Conservation (phyloP, 345 rosid genomes). For the Salix caprea region DNA sequence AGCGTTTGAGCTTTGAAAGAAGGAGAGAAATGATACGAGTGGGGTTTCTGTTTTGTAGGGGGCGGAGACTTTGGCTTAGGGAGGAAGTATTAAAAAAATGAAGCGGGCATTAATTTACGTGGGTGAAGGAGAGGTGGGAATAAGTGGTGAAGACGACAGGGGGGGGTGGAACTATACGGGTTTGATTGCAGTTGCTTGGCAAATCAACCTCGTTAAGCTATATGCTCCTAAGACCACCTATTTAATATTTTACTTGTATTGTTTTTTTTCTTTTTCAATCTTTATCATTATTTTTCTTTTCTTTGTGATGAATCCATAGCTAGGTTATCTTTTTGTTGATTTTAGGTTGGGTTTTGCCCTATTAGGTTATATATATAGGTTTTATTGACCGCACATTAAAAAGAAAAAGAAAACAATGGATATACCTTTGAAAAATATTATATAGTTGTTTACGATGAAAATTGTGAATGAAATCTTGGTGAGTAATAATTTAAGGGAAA, state of each 20-base stretch:
- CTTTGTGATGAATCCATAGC: neutral
- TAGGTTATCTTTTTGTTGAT: neutral
- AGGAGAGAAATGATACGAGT: neutral
- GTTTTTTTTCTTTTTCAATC: no score
- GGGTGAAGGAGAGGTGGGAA: slow-evolving; percentile 8
- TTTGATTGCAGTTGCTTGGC: slow-evolving; percentile 12
- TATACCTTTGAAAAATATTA: no score
- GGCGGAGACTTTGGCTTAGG: no score
- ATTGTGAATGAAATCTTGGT: no score
- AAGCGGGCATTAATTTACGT: neutral
- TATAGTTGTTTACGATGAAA: no score
- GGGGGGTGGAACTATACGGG: slow-evolving; percentile 8
- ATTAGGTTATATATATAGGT: no score
- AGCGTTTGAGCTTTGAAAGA: neutral
- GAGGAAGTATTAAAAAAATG: neutral
- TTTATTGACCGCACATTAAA: no score
- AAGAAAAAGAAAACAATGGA: no score
- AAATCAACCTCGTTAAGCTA: neutral
- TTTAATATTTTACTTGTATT: neutral
- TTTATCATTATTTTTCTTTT: neutral
- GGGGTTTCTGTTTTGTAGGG: neutral
- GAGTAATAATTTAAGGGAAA: no score
- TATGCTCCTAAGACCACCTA: neutral
- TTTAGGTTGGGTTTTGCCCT: neutral
- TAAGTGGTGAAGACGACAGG: slow-evolving; percentile 21